Evolutionary conservation across 257 asterid genomes (phyloP).

Genomic region (Haberlea rhodopensis): DNA sequence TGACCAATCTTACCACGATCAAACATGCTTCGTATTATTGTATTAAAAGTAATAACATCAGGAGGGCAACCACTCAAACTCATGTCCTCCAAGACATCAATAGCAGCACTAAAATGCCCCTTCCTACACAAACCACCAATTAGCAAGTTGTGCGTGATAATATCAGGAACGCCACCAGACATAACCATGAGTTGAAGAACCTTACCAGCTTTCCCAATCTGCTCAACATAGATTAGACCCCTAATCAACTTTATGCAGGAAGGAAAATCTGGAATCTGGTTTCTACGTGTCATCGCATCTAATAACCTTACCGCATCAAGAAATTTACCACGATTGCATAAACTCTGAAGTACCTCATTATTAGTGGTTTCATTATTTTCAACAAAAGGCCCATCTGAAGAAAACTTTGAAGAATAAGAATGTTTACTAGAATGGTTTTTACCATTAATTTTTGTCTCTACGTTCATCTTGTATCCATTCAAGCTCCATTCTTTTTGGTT

Average conservation of each 20-base stretch:
- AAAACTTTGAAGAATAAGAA: slow-evolving; percentile 29
- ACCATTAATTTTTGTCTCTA: slow-evolving; percentile 29
- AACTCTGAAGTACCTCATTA: slow-evolving; percentile 59
- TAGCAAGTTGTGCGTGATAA: slow-evolving; percentile 82
- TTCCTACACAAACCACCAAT: slow-evolving; percentile 76
- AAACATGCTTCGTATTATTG: slow-evolving; percentile 67
- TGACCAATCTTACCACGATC: slow-evolving; percentile 54
- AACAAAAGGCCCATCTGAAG: slow-evolving; percentile 42
- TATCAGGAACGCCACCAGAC: slow-evolving; percentile 85
- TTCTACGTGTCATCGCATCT: slow-evolving; percentile 67
- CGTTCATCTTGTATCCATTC: slow-evolving; percentile 26
- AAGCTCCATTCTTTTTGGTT: slow-evolving; percentile 30
- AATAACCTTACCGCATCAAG: slow-evolving; percentile 59
- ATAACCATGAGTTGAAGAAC: slow-evolving; percentile 69
- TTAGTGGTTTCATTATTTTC: slow-evolving; percentile 66
- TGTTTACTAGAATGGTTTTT: slow-evolving; percentile 32
- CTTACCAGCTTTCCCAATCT: slow-evolving; percentile 51
- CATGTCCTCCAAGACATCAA: slow-evolving; percentile 65
- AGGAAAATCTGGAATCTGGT: slow-evolving; percentile 73
- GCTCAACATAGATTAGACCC: slow-evolving; percentile 62
- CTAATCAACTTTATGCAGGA: slow-evolving; percentile 74
- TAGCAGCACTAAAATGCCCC: slow-evolving; percentile 46
- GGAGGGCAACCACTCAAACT: slow-evolving; percentile 89
- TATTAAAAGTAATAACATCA: slow-evolving; percentile 68
- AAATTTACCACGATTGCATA: slow-evolving; percentile 63